Base-by-base conservation (phyloP, 1,284 basidiomycete genomes). In the Ganoderma resinaceum region DNA sequence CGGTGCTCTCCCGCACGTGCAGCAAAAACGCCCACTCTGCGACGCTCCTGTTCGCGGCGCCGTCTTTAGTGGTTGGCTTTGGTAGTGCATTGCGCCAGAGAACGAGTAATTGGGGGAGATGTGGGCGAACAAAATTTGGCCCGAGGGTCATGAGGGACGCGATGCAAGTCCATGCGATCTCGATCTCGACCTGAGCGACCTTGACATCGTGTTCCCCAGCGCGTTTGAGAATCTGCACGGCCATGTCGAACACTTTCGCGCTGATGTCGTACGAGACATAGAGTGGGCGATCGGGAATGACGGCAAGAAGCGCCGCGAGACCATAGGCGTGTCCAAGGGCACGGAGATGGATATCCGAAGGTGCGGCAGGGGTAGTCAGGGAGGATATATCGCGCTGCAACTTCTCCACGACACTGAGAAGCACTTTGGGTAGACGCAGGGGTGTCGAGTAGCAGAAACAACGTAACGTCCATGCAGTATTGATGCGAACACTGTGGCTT, bases 31-130 rank as follows among this genome's bases (percentile, higher is more conserved):
- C 86, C 96, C 97, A 99, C 76, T 99, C 98, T 0, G 87, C 83
- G 26, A 89, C 83, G 40, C 89, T 89, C 26, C 95, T 86, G 20
- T 90, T 89, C 0, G 87, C 85, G 16, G 86, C 87, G 0, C 87
- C 84, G 75, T 98, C 97, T 79, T 97, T 97, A 74, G 87, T 92
- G 0, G 95, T 95, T 0, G 95, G 93, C 80, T 99, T 99, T 1
- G 97, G 96, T 0, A 99, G 85, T 2, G 98, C 96, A 75, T 99
- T 99, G 42, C 97, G 86, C 98, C 98, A 99, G 1, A 99, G 87
- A 0, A 97, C 94, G 33, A 99, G 87, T 8, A 99, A 85, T 76
- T 98, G 96, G 0, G 96, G 92, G 0, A 99, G 86, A 79, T 99
- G 96, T 0, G 94, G 89, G 40, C 95, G 90, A 61, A 98, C 95